Base-by-base conservation (phyloP, 169 alveolate species). In the Plasmodium berghei region DNA sequence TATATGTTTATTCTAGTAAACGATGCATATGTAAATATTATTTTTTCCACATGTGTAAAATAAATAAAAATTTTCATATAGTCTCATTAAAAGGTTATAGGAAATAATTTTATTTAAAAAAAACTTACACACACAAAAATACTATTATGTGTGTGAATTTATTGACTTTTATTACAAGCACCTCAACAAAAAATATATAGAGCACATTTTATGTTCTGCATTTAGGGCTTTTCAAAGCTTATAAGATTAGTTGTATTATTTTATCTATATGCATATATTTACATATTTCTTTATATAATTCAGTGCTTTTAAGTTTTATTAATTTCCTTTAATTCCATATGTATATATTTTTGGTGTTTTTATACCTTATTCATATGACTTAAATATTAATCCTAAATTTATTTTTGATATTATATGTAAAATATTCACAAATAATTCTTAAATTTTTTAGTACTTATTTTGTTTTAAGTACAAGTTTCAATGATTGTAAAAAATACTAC, bases 1-100 rank as follows among this genome's bases (percentile, higher is more conserved):
- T 58, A 40, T 59, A 58, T 40, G 28, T 56, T 56, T 73, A 72
- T 73, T 58, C 87, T 73, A 73, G 24, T 24, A 40, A 73, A 24
- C 42, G 42, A 34, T 34, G 3, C 42, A 34, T 59, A 18, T 6
- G 49, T 67, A 58, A 42, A 49, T 52, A 59, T n/a, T 42, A 49
- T 42, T 24, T 59, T 54, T 52, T 40, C 16, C 72, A 58, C 46
- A 14, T 72, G 6, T 24, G 18, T 16, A 72, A 42, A 52, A 72
- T 69, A 34, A 70, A 24, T 12, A 16, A 9, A 20, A 2, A 18
- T 24, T 49, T 59, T 49, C 22, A 28, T 72, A 59, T 26, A 20
- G 20, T 58, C 10, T 70, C 28, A 54, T 40, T 58, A 52, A 72
- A 46, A 24, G 69, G n/a, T 42, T 14, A 42, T 72, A 72, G 42